Percentiles rank a stretch among this genome's conserved stretches.
These are phyloP conservation scores for Phytophthora brassicae DNA, from an alignment of 352 stramenopile species.

Conservation along the genomic window DNA sequence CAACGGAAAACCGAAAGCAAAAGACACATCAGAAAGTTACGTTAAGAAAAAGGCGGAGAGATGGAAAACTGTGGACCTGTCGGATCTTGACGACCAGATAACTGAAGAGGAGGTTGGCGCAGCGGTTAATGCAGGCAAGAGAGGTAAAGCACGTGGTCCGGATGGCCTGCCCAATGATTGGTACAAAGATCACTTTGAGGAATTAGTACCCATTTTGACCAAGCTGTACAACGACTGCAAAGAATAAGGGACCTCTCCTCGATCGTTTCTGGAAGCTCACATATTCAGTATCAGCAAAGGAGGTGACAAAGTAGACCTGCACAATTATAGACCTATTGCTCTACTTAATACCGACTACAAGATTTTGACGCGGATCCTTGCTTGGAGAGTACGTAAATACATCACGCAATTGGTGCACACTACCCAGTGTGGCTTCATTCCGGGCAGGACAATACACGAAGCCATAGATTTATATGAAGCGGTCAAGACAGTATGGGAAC, in stretches of 20 bases:
- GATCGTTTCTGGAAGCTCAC: background rate
- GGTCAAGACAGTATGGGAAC: background rate
- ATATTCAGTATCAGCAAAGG: constrained; percentile 9
- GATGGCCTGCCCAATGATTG: constrained; percentile 2
- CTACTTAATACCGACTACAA: background rate
- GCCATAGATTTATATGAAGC: constrained; percentile 1
- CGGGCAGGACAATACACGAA: background rate
- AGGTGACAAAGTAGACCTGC: background rate
- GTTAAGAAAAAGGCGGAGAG: background rate
- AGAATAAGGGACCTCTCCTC: background rate
- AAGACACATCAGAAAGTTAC: background rate
- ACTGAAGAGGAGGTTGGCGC: background rate
- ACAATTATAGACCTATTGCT: constrained; percentile 1
- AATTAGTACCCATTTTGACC: background rate
- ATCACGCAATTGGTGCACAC: background rate
- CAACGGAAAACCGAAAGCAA: background rate
- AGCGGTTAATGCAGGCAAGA: background rate
- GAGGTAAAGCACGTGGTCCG: constrained; percentile 1
- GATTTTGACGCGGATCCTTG: background rate
- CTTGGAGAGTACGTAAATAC: background rate
- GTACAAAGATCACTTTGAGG: constrained; percentile 2
- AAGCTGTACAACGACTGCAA: background rate
- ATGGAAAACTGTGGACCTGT: background rate
- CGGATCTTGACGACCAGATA: background rate
- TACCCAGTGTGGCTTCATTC: background rate